Conservation (phyloP, 2,329 filamentous ascomycete genomes). For the Colletotrichum viniferum region DNA sequence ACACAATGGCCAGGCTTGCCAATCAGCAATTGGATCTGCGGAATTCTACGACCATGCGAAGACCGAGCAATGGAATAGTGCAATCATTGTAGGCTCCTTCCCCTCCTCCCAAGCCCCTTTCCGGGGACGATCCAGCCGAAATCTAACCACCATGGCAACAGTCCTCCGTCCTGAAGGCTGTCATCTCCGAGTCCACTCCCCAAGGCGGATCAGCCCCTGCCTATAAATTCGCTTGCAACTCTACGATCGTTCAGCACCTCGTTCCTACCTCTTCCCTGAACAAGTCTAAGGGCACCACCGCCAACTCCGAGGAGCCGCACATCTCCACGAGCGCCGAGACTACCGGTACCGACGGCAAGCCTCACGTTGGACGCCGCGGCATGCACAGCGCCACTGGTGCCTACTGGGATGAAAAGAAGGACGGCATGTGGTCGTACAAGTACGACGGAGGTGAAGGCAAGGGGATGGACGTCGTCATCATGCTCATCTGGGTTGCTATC, state of each 20-base stretch:
- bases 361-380: slow-evolving; percentile 82
- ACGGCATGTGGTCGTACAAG: slow-evolving; percentile 90
- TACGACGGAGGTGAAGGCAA: slow-evolving; percentile 72
- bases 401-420: slow-evolving; percentile 90
- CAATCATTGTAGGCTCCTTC: slow-evolving; percentile 76
- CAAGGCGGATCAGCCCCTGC: slow-evolving; percentile 60
- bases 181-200: slow-evolving; percentile 76
- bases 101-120: neutral
- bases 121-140: neutral
- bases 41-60: slow-evolving; percentile 87
- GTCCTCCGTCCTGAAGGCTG: slow-evolving; percentile 77
- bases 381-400: slow-evolving; percentile 88
- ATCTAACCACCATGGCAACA: slow-evolving; percentile 35
- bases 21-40: slow-evolving; percentile 73
- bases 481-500: slow-evolving; percentile 79
- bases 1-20: slow-evolving; percentile 70
- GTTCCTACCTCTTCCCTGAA: slow-evolving; percentile 69
- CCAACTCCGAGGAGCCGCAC: slow-evolving; percentile 53
- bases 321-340: slow-evolving; percentile 59
- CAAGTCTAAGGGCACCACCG: slow-evolving; percentile 60
- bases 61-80: slow-evolving; percentile 87
- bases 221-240: slow-evolving; percentile 97
- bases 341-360: slow-evolving; percentile 64
- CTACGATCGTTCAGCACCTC: slow-evolving; percentile 96
- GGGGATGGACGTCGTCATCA: slow-evolving; percentile 73